Conservation (phyloP, 2,329 filamentous ascomycete species). For the Paradendryphiella salina region DNA sequence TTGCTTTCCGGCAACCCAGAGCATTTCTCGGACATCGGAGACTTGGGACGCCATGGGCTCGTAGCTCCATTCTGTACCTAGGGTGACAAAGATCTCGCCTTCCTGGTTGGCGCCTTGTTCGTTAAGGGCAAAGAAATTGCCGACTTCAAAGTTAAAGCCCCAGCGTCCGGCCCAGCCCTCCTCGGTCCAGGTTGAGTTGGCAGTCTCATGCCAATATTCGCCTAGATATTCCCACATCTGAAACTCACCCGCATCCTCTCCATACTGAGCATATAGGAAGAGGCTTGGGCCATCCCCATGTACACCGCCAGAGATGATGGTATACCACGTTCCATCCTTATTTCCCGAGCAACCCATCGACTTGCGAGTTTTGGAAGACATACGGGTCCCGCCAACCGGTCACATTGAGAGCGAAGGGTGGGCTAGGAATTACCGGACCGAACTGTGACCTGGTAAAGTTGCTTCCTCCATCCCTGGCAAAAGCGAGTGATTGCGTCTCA, state of each 20-base stretch:
- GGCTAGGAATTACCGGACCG: slow-evolving; percentile 46
- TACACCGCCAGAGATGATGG: slow-evolving; percentile 48
- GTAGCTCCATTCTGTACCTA: slow-evolving; percentile 52
- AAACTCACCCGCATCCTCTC: slow-evolving; percentile 37
- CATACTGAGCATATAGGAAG: slow-evolving; percentile 49
- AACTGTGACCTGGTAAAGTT: slow-evolving; percentile 49
- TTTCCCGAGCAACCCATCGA: slow-evolving; percentile 46
- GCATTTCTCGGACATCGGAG: slow-evolving; percentile 48
- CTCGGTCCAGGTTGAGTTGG: slow-evolving; percentile 30
- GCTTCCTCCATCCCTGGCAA: slow-evolving; percentile 46
- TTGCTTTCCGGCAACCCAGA: slow-evolving; percentile 49
- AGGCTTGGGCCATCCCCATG: slow-evolving; percentile 46
- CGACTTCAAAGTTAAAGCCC: slow-evolving; percentile 53
- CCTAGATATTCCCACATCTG: slow-evolving; percentile 47
- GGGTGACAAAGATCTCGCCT: slow-evolving; percentile 48
- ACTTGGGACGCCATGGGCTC: slow-evolving; percentile 48
- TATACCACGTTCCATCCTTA: slow-evolving; percentile 46
- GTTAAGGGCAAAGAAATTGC: slow-evolving; percentile 50
- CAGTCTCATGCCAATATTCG: slow-evolving; percentile 49
- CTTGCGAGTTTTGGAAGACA: slow-evolving; percentile 47
- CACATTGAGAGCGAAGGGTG: slow-evolving; percentile 49
- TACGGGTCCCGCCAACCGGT: slow-evolving; percentile 52
- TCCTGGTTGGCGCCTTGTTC: slow-evolving; percentile 47
- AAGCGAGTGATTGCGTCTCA: slow-evolving; percentile 53
- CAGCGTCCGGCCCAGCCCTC: slow-evolving; percentile 29